Evolutionary conservation across 306 rosid genomes (phyloP).

Genomic region (Rosa chinensis): DNA sequence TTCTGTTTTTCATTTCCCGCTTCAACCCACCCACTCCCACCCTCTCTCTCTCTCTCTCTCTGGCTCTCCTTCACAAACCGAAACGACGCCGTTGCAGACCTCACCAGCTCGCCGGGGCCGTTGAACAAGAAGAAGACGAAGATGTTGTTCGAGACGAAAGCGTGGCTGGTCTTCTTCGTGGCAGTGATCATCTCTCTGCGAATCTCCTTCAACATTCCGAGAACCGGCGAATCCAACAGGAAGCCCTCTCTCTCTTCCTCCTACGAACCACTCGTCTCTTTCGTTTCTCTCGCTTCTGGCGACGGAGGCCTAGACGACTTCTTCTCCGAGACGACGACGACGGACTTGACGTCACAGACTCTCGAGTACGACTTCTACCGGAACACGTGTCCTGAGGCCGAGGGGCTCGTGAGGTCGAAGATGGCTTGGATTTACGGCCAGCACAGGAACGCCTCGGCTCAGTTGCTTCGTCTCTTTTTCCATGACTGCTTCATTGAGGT

Average conservation of each 20-base stretch:
- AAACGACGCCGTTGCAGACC: not conserved
- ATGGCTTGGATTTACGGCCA: constrained; percentile 52
- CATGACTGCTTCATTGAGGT: constrained; percentile 91
- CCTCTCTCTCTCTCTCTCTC: not conserved
- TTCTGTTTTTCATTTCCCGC: constrained; percentile 19
- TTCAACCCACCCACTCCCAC: not conserved
- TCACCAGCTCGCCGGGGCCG: not conserved
- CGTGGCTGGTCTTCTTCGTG: constrained; percentile 10
- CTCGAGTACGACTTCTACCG: constrained; percentile 64
- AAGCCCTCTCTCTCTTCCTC: constrained; percentile 6
- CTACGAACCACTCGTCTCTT: not conserved
- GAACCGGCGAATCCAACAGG: constrained; percentile 19
- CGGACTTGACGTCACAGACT: constrained; percentile 24
- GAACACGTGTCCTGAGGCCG: constrained; percentile 62
- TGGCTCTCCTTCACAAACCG: not conserved
- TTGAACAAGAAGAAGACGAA: not conserved
- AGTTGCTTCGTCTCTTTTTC: constrained; percentile 84
- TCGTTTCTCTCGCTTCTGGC: constrained; percentile 10
- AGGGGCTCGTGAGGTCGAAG: constrained; percentile 47
- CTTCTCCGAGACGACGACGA: constrained; percentile 18
- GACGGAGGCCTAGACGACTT: not conserved
- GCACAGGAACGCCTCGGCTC: constrained; percentile 50
- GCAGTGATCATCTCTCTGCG: constrained; percentile 37
- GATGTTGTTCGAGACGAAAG: not conserved
- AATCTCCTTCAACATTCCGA: constrained; percentile 38